A percentile compares a stretch with the other conserved stretches of the same genome.
Conservation (phyloP, 768 basidiomycete genomes). For the Sarcomyxa edulis region DNA sequence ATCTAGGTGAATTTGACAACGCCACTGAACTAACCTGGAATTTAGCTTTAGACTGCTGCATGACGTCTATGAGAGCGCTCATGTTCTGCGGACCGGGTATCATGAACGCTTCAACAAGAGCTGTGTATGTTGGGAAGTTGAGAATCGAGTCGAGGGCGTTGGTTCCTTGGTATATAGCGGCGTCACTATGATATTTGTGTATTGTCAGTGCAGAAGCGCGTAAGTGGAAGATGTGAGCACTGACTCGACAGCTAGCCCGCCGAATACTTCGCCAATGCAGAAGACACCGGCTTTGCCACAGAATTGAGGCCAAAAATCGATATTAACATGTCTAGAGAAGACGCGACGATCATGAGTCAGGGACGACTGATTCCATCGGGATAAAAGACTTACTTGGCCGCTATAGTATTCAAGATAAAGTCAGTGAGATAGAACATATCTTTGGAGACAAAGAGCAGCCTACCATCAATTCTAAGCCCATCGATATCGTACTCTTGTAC, state of each 20-base stretch:
- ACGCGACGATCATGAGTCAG: not conserved
- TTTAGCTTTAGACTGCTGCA: constrained; percentile 46
- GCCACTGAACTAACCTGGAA: constrained; percentile 35
- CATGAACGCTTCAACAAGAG: constrained; percentile 58
- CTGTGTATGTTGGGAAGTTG: constrained; percentile 66
- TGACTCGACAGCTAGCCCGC: constrained; percentile 47
- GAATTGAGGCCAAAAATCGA: constrained; percentile 74
- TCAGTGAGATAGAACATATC: not conserved
- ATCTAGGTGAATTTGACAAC: not conserved
- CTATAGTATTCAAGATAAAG: constrained; percentile 16
- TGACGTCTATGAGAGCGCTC: constrained; percentile 44
- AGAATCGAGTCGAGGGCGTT: constrained; percentile 62
- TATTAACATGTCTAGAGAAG: constrained; percentile 58
- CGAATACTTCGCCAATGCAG: constrained; percentile 80
- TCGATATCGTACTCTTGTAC: constrained; percentile 73
- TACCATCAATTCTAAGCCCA: constrained; percentile 81
- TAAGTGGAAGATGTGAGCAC: constrained; percentile 8
- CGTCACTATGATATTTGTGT: constrained; percentile 30
- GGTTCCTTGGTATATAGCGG: constrained; percentile 58
- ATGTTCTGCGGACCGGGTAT: constrained; percentile 68
- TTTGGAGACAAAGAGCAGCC: no score
- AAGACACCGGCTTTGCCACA: constrained; percentile 74
- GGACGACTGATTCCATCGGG: not conserved
- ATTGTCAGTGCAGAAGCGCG: not conserved
- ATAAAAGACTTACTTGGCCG: constrained; percentile 33